Percentiles rank a stretch among this genome's conserved stretches.
These are phyloP conservation scores for Bipolaris cookei DNA, from an alignment of 2,329 filamentous ascomycete genomes.

Conservation along the genomic window DNA sequence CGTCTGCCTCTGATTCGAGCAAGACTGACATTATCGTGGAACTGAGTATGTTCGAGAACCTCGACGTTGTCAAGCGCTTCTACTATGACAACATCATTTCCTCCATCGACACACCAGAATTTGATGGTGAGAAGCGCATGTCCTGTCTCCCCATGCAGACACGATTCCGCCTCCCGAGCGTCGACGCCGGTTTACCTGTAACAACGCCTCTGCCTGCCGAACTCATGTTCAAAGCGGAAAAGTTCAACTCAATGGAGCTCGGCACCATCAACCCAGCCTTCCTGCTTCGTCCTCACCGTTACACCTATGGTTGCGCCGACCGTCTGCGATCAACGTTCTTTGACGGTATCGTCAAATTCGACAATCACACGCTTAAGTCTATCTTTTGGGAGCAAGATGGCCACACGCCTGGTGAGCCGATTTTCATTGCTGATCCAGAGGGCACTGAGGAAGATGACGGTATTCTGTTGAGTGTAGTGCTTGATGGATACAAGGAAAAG, in stretches of 20 bases:
- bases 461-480: conserved; percentile 66
- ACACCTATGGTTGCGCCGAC: conserved; percentile 64
- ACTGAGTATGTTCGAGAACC: conserved; percentile 66
- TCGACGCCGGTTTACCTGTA: conserved; percentile 43
- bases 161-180: conserved; percentile 37
- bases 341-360: conserved; percentile 70
- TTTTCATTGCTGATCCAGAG: conserved; percentile 66
- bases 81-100: conserved; percentile 62
- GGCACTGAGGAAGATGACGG: conserved; percentile 66
- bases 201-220: conserved; percentile 14
- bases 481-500: conserved; percentile 64
- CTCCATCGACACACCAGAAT: conserved; percentile 20
- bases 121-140: conserved; percentile 33
- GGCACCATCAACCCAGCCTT: conserved; percentile 69
- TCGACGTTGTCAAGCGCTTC: conserved; percentile 69
- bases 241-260: conserved; percentile 62
- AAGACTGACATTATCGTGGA: conserved; percentile 70
- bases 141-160: conserved; percentile 37
- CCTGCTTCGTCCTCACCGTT: conserved; percentile 62
- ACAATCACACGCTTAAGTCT: conserved; percentile 60
- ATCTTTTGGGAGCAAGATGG: conserved; percentile 64
- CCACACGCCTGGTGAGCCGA: conserved; percentile 72
- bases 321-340: conserved; percentile 66
- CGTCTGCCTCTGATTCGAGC: conserved; percentile 37
- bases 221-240: conserved; percentile 31